A percentile compares a stretch with the other conserved stretches of the same genome.
These are phyloP conservation scores for Crotalaria pallida DNA, from an alignment of 306 rosid species.

Conservation along the genomic window DNA sequence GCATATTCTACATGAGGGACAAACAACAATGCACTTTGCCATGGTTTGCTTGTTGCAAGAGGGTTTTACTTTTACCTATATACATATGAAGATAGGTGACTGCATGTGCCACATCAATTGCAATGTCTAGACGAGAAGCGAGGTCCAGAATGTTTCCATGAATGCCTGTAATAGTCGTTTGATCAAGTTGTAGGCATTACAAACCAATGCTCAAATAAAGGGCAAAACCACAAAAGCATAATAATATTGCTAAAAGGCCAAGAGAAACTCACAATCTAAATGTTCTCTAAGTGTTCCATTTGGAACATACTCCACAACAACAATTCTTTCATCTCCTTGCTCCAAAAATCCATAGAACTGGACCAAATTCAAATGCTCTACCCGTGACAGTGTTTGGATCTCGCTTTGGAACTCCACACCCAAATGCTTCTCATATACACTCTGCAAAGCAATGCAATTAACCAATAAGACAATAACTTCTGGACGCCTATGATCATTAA, in stretches of 20 bases:
- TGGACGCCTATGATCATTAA: neutral
- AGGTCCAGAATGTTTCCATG: constrained; percentile 65
- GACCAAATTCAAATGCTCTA: constrained; percentile 88
- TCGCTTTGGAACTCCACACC: constrained; percentile 83
- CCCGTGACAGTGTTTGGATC: constrained; percentile 71
- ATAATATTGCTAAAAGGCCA: neutral
- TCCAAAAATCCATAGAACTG: constrained; percentile 76
- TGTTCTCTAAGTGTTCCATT: constrained; percentile 94
- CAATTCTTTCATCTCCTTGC: constrained; percentile 61
- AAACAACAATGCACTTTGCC: neutral
- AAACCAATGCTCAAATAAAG: constrained; percentile 1
- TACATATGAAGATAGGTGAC: constrained; percentile 96
- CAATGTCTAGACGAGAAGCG: constrained; percentile 73
- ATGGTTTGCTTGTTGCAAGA: neutral
- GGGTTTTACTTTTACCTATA: constrained; percentile 58
- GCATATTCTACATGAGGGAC: neutral
- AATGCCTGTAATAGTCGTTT: constrained; percentile 49
- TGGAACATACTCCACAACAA: constrained; percentile 85
- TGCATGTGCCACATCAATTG: constrained; percentile 95
- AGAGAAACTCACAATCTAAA: constrained; percentile 74
- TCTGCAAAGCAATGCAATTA: constrained; percentile 42
- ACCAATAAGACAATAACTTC: neutral
- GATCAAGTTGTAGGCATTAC: constrained; percentile 22
- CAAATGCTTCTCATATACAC: constrained; percentile 67
- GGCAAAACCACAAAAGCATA: neutral